These are phyloP conservation scores for Chrysosporium keratinophilum DNA, from an alignment of 2,329 filamentous ascomycete genomes.

Conservation along the genomic window DNA sequence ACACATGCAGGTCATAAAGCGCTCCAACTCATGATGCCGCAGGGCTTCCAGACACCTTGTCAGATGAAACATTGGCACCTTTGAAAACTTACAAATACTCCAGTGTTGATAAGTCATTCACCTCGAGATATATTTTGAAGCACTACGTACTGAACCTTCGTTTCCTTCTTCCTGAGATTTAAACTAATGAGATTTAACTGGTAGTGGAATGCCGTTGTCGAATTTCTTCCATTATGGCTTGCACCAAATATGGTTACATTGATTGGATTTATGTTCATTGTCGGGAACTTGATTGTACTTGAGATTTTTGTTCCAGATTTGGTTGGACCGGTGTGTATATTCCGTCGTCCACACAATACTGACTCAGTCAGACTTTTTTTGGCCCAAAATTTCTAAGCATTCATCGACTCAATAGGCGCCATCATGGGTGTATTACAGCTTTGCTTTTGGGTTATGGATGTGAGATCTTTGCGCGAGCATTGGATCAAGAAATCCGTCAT, in stretches of 20 bases:
- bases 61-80: slow-evolving; percentile 80
- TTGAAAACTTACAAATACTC: slow-evolving; percentile 97
- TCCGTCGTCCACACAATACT: background rate
- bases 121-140: slow-evolving; percentile 85
- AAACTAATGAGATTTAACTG: slow-evolving; percentile 6
- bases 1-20: background rate
- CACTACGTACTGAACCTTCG: slow-evolving; percentile 66
- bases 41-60: slow-evolving; percentile 51
- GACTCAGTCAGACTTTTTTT: no score
- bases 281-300: slow-evolving; percentile 67
- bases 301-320: slow-evolving; percentile 80
- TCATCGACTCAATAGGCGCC: slow-evolving; percentile 52
- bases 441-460: slow-evolving; percentile 93
- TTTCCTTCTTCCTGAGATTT: slow-evolving; percentile 3
- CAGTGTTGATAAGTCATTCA: slow-evolving; percentile 86
- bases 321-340: slow-evolving; percentile 64
- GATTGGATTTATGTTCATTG: slow-evolving; percentile 86
- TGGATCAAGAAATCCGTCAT: background rate
- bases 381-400: no score
- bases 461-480: slow-evolving; percentile 33
- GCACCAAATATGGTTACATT: slow-evolving; percentile 97
- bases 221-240: slow-evolving; percentile 86
- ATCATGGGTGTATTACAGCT: slow-evolving; percentile 90
- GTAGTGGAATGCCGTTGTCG: slow-evolving; percentile 96
- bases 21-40: background rate